phyloP scores from a whole-genome alignment of 371 early-diverging fungal species.

The Mortierella sp. region DNA sequence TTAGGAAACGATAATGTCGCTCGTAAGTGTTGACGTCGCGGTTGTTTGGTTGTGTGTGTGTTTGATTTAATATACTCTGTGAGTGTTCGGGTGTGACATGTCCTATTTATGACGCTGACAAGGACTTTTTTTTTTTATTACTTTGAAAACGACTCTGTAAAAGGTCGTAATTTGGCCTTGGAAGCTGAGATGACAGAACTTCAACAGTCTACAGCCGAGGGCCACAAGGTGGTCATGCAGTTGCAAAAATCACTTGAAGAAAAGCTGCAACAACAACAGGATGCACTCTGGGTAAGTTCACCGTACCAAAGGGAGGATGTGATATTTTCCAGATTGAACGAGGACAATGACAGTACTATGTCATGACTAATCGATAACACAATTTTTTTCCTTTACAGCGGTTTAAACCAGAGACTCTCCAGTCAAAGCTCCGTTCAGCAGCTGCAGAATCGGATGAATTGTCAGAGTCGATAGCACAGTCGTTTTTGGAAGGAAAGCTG shows the following conservation, averaged over 20 bases:
- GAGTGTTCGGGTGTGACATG: neutral
- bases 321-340: neutral
- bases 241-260: slow-evolving; percentile 59
- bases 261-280: slow-evolving; percentile 65
- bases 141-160: no score
- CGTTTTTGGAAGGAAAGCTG: slow-evolving; percentile 69
- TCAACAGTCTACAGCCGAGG: slow-evolving; percentile 55
- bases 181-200: slow-evolving; percentile 60
- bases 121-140: neutral
- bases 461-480: slow-evolving; percentile 70
- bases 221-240: slow-evolving; percentile 55
- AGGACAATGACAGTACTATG: neutral
- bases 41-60: neutral
- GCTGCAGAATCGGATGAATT: slow-evolving; percentile 71
- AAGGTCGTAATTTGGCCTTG: slow-evolving; percentile 63
- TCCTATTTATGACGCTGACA: neutral
- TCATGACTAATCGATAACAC: neutral
- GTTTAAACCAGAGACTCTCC: slow-evolving; percentile 67
- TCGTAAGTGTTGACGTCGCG: slow-evolving; percentile 52
- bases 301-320: neutral
- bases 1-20: slow-evolving; percentile 68
- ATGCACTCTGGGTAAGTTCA: slow-evolving; percentile 64
- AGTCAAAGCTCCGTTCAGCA: slow-evolving; percentile 65
- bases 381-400: slow-evolving; percentile 48
- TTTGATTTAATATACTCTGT: no score